Base-by-base conservation (phyloP, 2,329 filamentous ascomycete genomes). In the Apiospora malaysiana region DNA sequence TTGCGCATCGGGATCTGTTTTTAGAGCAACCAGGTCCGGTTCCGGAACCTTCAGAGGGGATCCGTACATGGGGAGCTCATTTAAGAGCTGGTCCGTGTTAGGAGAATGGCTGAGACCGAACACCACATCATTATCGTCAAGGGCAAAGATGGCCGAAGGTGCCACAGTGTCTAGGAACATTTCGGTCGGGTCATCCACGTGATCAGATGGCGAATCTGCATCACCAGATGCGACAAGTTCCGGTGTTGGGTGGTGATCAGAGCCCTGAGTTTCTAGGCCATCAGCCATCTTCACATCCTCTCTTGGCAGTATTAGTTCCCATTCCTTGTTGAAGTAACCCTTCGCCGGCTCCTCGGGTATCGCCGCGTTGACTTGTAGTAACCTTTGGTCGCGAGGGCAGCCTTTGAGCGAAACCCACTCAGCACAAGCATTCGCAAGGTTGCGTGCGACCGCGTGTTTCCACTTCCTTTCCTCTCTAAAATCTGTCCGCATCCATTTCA, bases 401-500 rank as follows among this genome's bases (percentile, higher is more conserved):
- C 92, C 88, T 27, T 88, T 86, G 47, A 71, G 47, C 56, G 70
- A 70, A 12, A 94, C 88, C 89, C 94, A 99, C 75, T 95, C 91
- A 0, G 92, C 93, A 80, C 95, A 98, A 76, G 92, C 93, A 76
- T 91, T 86, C 1, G 94, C 96, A 72, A 97, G 85, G 71, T 91
- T 94, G 71, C 91, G 92, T 6, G 95, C 95, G 46, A 92, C 88
- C 2, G 92, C 89, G 78, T 90, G 91, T 82, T 98, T 98, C 94
- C 95, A 97, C 79, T 97, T 97, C 51, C 94, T 87, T 80, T 98
- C 96, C 81, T 98, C 94, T 68, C 93, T 89, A 78, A 98, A 98
- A 81, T 99, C 96, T 1, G 94, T 98, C 68, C 95, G 90, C 94
- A 99, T 97, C 95, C 95, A 98, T 80, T 95, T 97, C 89, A 95